Base-by-base conservation (phyloP, 2,329 filamentous ascomycete species). In the Magnaporthiopsis incrustans region DNA sequence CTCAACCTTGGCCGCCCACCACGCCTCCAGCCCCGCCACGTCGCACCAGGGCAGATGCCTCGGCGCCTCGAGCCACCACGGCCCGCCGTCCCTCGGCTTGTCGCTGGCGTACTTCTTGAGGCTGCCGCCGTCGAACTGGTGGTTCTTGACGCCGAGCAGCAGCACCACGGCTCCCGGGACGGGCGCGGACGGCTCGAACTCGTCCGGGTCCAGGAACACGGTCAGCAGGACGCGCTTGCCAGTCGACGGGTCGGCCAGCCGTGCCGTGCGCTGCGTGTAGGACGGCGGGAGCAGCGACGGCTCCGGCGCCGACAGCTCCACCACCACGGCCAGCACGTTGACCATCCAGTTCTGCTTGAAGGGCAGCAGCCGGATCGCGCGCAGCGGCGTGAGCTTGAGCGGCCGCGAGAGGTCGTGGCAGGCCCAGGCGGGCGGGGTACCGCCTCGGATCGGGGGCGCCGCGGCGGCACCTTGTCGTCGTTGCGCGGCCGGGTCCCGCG, bases 321-420 rank as follows among this genome's bases (percentile, higher is more conserved):
- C 72, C 4, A 85, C 66, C n/a, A 85, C 75, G 64, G 77, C 81
- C 4, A 86, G 77, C 8, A 84, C 74, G 66, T 85, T 85, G 70
- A 81, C 78, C 59, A 79, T 80, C 82, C 82, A 86, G 69, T 85
- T 85, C 65, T 85, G 82, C 63, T 79, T 79, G 71, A 82, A 85
- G 1, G 82, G 82, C 1, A 85, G 76, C 65, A 78, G 74, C 0
- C 82, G 80, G 61, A 85, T 80, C 8, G 78, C 74, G 60, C 76
- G 76, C 15, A 85, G 74, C 4, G 76, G 75, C 0, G 82, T 85
- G 33, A 85, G 78, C 67, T 81, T 84, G 22, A 84, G 73, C 0
- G 82, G 80, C 0, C 71, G 73, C 32, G 56, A 74, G 0, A 71
- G 75, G 62, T 80, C 70, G 62, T 77, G 74, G 72, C 77, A 78